Evolutionary conservation across 768 basidiomycete species (phyloP).

Genomic region (Tulasnella sp.): DNA sequence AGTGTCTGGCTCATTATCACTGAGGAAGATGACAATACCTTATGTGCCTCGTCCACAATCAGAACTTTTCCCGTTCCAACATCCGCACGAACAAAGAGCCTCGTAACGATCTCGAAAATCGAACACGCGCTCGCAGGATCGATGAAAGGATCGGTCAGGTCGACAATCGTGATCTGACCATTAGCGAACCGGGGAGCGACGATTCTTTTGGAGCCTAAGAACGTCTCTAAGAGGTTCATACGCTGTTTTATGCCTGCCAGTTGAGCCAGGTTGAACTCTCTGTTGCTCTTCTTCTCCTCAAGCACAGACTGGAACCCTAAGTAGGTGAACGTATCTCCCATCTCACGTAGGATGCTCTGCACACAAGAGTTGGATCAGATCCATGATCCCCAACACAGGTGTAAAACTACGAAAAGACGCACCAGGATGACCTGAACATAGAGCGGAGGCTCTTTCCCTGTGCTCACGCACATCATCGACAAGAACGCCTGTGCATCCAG

Average conservation of each 20-base stretch:
- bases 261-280: slow-evolving; percentile 10
- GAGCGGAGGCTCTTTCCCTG: slow-evolving; percentile 49
- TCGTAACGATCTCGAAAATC: slow-evolving; percentile 55
- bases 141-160: slow-evolving; percentile 57
- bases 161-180: slow-evolving; percentile 55
- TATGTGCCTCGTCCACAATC: slow-evolving; percentile 12
- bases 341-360: slow-evolving; percentile 10
- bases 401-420: slow-evolving; percentile 31
- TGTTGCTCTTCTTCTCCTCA: background rate
- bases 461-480: slow-evolving; percentile 17
- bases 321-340: slow-evolving; percentile 14
- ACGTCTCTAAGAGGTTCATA: slow-evolving; percentile 7
- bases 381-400: background rate
- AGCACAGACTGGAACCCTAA: slow-evolving; percentile 2
- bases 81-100: slow-evolving; percentile 39
- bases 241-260: slow-evolving; percentile 7
- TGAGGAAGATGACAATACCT: slow-evolving; percentile 30
- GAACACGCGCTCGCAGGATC: slow-evolving; percentile 56
- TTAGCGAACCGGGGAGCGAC: slow-evolving; percentile 34
- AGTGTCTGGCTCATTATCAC: background rate
- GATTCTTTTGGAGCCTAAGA: slow-evolving; percentile 31
- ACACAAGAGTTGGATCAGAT: background rate
- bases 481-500: slow-evolving; percentile 7
- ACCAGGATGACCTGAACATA: slow-evolving; percentile 63
- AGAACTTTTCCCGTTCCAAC: slow-evolving; percentile 9